Conservation (phyloP, 192 early-diverging fungal species). For the Coemansia asiatica region DNA sequence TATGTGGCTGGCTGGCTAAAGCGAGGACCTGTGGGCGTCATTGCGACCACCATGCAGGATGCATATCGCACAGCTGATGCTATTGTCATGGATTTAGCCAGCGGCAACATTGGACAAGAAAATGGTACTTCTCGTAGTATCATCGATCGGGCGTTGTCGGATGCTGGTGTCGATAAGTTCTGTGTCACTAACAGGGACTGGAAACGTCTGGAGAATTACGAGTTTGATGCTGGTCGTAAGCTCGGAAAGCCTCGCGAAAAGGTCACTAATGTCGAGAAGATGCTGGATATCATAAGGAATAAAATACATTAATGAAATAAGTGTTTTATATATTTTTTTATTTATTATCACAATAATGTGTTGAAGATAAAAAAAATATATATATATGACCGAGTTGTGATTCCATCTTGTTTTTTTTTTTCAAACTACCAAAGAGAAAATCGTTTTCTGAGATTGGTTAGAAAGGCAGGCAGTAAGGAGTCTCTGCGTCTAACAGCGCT, state of each 20-base stretch:
- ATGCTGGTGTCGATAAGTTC: conserved; percentile 26
- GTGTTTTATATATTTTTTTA: background rate
- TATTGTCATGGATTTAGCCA: conserved; percentile 62
- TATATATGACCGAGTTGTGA: too few relatives aligned
- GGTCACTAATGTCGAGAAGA: conserved; percentile 60
- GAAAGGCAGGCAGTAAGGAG: conserved; percentile 26
- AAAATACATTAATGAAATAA: background rate
- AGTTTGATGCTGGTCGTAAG: conserved; percentile 62
- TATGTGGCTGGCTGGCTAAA: conserved; percentile 97
- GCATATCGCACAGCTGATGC: conserved; percentile 87
- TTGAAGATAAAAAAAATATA: too few relatives aligned
- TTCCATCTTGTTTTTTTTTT: conserved; percentile 7
- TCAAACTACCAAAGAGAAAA: conserved; percentile 21
- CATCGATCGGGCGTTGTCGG: conserved; percentile 28
- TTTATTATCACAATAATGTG: too few relatives aligned
- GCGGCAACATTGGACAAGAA: conserved; percentile 50
- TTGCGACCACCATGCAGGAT: conserved; percentile 92
- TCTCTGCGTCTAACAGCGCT: conserved; percentile 10
- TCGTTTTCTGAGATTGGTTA: conserved; percentile 31
- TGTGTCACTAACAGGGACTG: conserved; percentile 73
- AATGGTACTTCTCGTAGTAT: background rate
- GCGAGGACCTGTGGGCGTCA: conserved; percentile 88
- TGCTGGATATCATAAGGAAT: conserved; percentile 54
- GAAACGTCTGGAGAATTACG: conserved; percentile 77
- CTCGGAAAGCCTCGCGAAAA: conserved; percentile 87